Base-by-base conservation (phyloP, 768 basidiomycete genomes). In the Tricholoma sp. region DNA sequence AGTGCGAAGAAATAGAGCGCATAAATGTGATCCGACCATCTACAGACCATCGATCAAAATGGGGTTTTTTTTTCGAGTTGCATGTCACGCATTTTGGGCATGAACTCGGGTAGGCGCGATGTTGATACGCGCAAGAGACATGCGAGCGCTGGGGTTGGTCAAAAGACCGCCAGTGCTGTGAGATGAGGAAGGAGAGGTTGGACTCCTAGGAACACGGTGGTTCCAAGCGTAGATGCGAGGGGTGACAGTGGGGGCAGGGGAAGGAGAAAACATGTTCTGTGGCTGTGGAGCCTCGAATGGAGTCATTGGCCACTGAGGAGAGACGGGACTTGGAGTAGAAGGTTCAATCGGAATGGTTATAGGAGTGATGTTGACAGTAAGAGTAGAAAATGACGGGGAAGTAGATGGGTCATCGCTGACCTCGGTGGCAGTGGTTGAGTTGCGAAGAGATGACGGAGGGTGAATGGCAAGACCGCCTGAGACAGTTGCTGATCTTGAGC, bases 171-270 rank as follows among this genome's bases (percentile, higher is more conserved):
- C 72, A 55, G 61, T 68, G 65, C 57, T 65, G 8, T 59, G 70
- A 57, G 53, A 63, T 58, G 63, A 68, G 55, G 67, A 68, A 9
- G 71, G 81, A 45, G 72, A 76, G 28, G 58, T 52, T 39, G 67
- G 71, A 56, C 65, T 65, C 53, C 65, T 63, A 54, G 68, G 68
- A 17, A 67, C 56, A 15, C 15, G 47, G 44, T 65, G 67, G n/a
- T 47, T 61, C 85, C 85, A 86, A 1, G 77, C 71, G 65, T 85
- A 84, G 31, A 84, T 70, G 39, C 80, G 75, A 7, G 84, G 84
- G 1, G 84, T 80, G 51, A 79, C 77, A 6, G 80, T 68, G 0
- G 81, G 81, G 6, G 82, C 73, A 4, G 84, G 80, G 2, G 83
- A 83, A 28, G 83, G 81, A n/a, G 74, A 69, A 24, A 72, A 44